Evolutionary conservation across 805 yeast genomes (phyloP), one percentile per base, ranked within the genome.

Genomic region (Barnettozyma siamensis): DNA sequence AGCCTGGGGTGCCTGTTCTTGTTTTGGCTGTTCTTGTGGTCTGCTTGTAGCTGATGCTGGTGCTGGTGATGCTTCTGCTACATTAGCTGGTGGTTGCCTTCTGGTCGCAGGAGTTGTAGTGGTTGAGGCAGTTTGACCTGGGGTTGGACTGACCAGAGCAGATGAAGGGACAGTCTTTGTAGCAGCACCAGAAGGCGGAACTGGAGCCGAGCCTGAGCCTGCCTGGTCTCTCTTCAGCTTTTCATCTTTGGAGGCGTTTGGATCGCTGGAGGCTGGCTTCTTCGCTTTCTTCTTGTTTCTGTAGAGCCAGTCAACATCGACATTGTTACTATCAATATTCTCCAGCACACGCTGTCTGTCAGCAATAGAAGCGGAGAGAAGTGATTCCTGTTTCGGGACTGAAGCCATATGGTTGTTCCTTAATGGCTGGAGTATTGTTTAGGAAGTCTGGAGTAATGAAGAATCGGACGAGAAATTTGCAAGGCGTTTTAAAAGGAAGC

Each of bases 251-350:
- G 12, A 4, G 7, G 10, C 15, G 7, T 16, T 15, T n/a, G n/a
- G n/a, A 17, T 20, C 24, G 13, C 49, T 34, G 0, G 63, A 55
- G 18, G 43, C 34, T 2, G 59, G 49, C 43, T 60, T 52, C 38
- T 48, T 59, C 37, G 55, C 43, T 39, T 77, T 69, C 31, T 80
- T 78, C 56, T 80, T 80, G n/a, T 89, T 89, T 52, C 88, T 69
- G 56, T 84, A 84, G 21, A 85, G 66, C 95, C 95, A 85, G 55
- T 84, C 94, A 11, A 85, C 88, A 50, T 84, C 91, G 33, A 85
- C 51, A 21, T 31, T 31, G 18, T 37, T 37, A 17, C 29, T 26
- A 8, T 37, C 40, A 12, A 30, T 21, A 10, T 15, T 11, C 29
- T 15, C 28, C 5, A 29, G 17, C 3, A 26, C 38, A 11, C 23